Percentiles rank a stretch among this genome's conserved stretches.
Conservation (phyloP, 148 eudicot genomes). For the Cornus controversa region DNA sequence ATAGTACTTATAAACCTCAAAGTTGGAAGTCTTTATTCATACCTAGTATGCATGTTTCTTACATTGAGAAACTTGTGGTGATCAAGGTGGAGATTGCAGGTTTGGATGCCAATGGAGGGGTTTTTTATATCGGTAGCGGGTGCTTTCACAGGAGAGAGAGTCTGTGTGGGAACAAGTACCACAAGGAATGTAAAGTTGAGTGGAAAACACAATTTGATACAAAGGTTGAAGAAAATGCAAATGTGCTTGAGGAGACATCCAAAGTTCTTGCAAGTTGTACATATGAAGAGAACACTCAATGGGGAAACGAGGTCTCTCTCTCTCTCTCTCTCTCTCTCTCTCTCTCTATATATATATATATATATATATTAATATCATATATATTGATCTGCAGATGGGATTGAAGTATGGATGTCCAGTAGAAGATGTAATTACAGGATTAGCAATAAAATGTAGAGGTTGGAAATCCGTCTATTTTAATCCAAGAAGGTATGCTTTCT, state of each 20-base stretch:
- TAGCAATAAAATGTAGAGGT: not conserved
- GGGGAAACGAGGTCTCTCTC: constrained; percentile 25
- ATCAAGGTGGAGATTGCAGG: constrained; percentile 11
- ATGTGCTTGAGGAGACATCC: constrained; percentile 5
- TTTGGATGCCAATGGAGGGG: constrained; percentile 18
- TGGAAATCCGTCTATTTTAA: constrained; percentile 8
- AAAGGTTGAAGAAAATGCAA: not conserved
- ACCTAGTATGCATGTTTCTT: not conserved
- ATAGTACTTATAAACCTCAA: not conserved
- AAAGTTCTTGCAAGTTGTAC: constrained; percentile 11
- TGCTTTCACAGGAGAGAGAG: constrained; percentile 20
- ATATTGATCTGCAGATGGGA: constrained; percentile 13
- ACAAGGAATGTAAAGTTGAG: not conserved
- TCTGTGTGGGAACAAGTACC: constrained; percentile 4
- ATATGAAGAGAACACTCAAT: constrained; percentile 13
- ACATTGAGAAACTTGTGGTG: not conserved
- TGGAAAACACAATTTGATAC: not conserved
- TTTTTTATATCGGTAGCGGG: constrained; percentile 10
- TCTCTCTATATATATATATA: too few species aligned
- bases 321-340: constrained; percentile 8
- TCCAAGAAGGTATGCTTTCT: constrained; percentile 1
- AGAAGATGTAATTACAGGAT: constrained; percentile 12
- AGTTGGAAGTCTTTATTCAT: not conserved
- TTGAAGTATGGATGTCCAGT: constrained; percentile 17
- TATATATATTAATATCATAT: not conserved